phyloP scores from a whole-genome alignment of 257 asterid species.

The Nicotiana tomentosiformis region DNA sequence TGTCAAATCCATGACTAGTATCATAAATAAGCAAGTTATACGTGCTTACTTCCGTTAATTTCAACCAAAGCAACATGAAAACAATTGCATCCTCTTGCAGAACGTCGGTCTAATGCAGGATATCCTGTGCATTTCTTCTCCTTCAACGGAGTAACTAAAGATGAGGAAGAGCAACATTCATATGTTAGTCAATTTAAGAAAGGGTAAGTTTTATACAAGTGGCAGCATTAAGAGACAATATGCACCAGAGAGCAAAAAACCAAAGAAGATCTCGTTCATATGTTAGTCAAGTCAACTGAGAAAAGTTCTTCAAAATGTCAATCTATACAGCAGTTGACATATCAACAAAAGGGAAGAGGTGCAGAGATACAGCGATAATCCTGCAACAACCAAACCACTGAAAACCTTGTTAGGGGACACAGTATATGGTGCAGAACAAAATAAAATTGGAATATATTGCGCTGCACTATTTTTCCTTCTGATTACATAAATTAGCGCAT shows the following conservation, averaged over 20 bases:
- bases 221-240: too few species aligned
- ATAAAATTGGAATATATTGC: neutral
- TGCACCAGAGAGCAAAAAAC: too few species aligned
- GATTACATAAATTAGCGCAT: neutral
- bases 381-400: neutral
- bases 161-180: neutral
- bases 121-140: neutral
- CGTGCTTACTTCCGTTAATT: neutral
- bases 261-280: too few species aligned
- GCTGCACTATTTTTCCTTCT: neutral
- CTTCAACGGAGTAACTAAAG: neutral
- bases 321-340: neutral
- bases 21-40: neutral
- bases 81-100: neutral
- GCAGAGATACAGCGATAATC: neutral
- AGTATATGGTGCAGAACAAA: neutral
- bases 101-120: neutral
- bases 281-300: neutral
- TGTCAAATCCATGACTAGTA: neutral
- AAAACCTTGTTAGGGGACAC: neutral
- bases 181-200: neutral
- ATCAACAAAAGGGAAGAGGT: neutral
- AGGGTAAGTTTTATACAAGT: too few species aligned
- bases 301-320: neutral
- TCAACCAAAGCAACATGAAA: neutral